A percentile compares a stretch with the other conserved stretches of the same genome.
Conservation (phyloP, 805 yeast genomes). For the Scheffersomyces amazonensis region DNA sequence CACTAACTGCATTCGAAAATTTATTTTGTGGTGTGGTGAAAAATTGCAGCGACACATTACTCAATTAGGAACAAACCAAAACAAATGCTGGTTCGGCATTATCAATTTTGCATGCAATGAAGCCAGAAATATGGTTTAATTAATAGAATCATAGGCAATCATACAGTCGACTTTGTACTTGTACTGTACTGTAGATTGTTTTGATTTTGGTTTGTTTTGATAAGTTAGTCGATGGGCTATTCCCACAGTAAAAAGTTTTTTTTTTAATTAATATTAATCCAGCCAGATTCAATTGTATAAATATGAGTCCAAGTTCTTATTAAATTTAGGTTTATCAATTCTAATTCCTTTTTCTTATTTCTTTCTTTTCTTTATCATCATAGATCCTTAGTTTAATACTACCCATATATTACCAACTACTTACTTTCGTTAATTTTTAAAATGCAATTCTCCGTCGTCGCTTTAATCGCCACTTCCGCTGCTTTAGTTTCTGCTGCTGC, state of each 20-base stretch:
- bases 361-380: conserved; percentile 26
- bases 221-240: too few relatives aligned
- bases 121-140: too few relatives aligned
- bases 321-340: conserved; percentile 43
- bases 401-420: conserved; percentile 21
- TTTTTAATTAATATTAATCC: too few relatives aligned
- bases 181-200: too few relatives aligned
- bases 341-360: conserved; percentile 33
- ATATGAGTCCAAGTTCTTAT: conserved; percentile 17
- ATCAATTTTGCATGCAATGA: too few relatives aligned
- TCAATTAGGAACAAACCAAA: background rate
- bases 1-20: too few relatives aligned
- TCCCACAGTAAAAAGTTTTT: background rate
- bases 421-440: conserved; percentile 27
- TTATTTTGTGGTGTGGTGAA: too few relatives aligned
- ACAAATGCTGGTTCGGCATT: background rate
- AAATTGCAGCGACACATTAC: too few relatives aligned
- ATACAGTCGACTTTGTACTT: too few relatives aligned
- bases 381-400: conserved; percentile 12
- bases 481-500: conserved; percentile 25
- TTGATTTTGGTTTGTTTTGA: too few relatives aligned
- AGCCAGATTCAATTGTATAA: background rate
- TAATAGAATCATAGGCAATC: too few relatives aligned
- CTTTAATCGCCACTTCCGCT: conserved; percentile 33
- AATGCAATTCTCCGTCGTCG: conserved; percentile 43